Percentiles rank a stretch among this genome's conserved stretches.
These are phyloP conservation scores for Dionaea muscipula DNA, from an alignment of 179 eudicot genomes.

Conservation along the genomic window DNA sequence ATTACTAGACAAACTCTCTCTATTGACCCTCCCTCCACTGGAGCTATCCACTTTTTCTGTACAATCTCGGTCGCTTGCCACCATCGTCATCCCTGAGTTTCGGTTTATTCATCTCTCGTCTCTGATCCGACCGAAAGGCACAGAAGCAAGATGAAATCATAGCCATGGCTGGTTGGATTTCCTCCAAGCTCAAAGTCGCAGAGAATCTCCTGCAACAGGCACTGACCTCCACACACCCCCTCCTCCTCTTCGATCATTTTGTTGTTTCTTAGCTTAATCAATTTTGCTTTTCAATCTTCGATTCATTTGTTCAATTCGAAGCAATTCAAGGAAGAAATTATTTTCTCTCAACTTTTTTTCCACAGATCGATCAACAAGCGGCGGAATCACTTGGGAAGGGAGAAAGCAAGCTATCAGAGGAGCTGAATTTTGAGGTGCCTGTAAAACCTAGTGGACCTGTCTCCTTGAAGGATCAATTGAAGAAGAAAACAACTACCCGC, in stretches of 20 bases:
- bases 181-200: slow-evolving; percentile 90
- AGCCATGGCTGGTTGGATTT: slow-evolving; percentile 75
- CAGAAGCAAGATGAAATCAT: too few species aligned
- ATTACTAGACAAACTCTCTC: too few species aligned
- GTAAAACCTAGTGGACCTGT: slow-evolving; percentile 25
- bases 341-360: background rate
- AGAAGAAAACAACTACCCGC: slow-evolving; percentile 45
- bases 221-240: slow-evolving; percentile 1
- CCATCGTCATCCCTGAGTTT: too few species aligned
- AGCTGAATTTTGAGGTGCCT: slow-evolving; percentile 21
- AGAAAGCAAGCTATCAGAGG: slow-evolving; percentile 47
- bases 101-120: too few species aligned
- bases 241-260: background rate
- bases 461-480: slow-evolving; percentile 71
- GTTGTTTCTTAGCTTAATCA: too few species aligned
- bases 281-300: background rate
- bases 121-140: too few species aligned
- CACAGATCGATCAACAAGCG: slow-evolving; percentile 96
- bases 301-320: background rate
- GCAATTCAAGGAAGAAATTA: background rate
- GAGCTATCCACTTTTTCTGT: too few species aligned
- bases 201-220: slow-evolving; percentile 89
- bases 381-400: slow-evolving; percentile 73
- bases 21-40: too few species aligned
- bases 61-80: too few species aligned